These are phyloP conservation scores for Pisolithus sp. DNA, from an alignment of 768 basidiomycete species.

Conservation along the genomic window DNA sequence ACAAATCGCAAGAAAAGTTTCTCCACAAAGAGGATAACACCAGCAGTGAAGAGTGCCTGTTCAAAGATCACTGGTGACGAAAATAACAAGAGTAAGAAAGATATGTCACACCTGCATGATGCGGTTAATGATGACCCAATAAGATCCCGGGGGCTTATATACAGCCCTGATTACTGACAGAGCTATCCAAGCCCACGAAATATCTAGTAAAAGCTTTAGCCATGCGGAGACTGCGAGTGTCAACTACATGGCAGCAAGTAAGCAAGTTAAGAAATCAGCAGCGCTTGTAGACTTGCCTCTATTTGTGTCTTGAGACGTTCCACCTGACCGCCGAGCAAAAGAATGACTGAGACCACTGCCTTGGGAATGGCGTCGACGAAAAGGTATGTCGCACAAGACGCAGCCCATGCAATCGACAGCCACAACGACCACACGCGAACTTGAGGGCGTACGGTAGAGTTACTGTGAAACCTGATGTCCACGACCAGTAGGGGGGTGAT, in stretches of 20 bases:
- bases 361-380: slow-evolving; percentile 59
- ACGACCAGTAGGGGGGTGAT: slow-evolving; percentile 69
- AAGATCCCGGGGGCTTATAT: slow-evolving; percentile 53
- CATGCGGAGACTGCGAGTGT: slow-evolving; percentile 62
- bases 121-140: slow-evolving; percentile 65
- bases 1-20: slow-evolving; percentile 66
- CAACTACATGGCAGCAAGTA: slow-evolving; percentile 35
- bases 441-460: slow-evolving; percentile 39
- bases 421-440: slow-evolving; percentile 63
- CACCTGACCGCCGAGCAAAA: slow-evolving; percentile 52
- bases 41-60: slow-evolving; percentile 41
- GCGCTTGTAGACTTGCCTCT: slow-evolving; percentile 40
- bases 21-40: slow-evolving; percentile 42
- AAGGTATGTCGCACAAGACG: slow-evolving; percentile 53
- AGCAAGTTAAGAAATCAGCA: background rate
- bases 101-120: slow-evolving; percentile 53
- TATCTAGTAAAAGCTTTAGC: slow-evolving; percentile 63
- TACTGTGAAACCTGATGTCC: slow-evolving; percentile 50
- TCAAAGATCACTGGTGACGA: slow-evolving; percentile 4
- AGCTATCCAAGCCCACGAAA: slow-evolving; percentile 70
- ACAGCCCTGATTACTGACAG: slow-evolving; percentile 55
- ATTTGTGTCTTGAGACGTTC: slow-evolving; percentile 63
- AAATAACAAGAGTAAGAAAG: slow-evolving; percentile 2
- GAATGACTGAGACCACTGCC: slow-evolving; percentile 45
- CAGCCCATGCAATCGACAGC: slow-evolving; percentile 62